A percentile compares a stretch with the other conserved stretches of the same genome.
Evolutionary conservation across 2,329 filamentous ascomycete genomes (phyloP).

Genomic region (Seiridium cupressi): DNA sequence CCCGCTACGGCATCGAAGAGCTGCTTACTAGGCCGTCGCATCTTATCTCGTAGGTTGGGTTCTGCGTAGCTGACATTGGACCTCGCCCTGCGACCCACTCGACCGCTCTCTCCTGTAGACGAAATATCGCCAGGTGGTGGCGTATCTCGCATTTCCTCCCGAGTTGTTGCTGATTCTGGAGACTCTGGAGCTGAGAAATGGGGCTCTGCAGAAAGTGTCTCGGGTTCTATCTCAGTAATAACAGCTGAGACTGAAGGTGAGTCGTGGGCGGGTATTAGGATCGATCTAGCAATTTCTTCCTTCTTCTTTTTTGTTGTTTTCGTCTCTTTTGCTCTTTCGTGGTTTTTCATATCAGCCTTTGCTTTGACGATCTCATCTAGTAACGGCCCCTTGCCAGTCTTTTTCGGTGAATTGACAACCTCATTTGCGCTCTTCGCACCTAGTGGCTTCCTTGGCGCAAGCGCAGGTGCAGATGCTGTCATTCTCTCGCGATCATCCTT

Average conservation of each 20-base stretch:
- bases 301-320: slow-evolving; percentile 14
- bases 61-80: slow-evolving; percentile 77
- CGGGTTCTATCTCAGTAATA: slow-evolving; percentile 24
- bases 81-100: slow-evolving; percentile 66
- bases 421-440: slow-evolving; percentile 60
- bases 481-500: slow-evolving; percentile 37
- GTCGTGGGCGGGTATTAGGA: slow-evolving; percentile 26
- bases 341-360: slow-evolving; percentile 34
- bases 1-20: slow-evolving; percentile 71
- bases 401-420: slow-evolving; percentile 57
- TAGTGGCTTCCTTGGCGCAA: slow-evolving; percentile 45
- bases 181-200: slow-evolving; percentile 46
- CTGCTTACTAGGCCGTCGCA: slow-evolving; percentile 77
- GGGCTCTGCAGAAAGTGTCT: slow-evolving; percentile 36
- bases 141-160: slow-evolving; percentile 45
- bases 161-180: slow-evolving; percentile 39
- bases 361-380: slow-evolving; percentile 35
- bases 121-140: slow-evolving; percentile 60
- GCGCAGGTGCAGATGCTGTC: slow-evolving; percentile 16
- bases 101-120: slow-evolving; percentile 52
- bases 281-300: slow-evolving; percentile 18
- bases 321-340: slow-evolving; percentile 11
- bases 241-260: slow-evolving; percentile 14
- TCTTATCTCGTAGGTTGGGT: slow-evolving; percentile 78
- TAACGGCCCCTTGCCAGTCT: slow-evolving; percentile 33